phyloP scores from a whole-genome alignment of 768 basidiomycete species.

The Cystobasidium ongulense region DNA sequence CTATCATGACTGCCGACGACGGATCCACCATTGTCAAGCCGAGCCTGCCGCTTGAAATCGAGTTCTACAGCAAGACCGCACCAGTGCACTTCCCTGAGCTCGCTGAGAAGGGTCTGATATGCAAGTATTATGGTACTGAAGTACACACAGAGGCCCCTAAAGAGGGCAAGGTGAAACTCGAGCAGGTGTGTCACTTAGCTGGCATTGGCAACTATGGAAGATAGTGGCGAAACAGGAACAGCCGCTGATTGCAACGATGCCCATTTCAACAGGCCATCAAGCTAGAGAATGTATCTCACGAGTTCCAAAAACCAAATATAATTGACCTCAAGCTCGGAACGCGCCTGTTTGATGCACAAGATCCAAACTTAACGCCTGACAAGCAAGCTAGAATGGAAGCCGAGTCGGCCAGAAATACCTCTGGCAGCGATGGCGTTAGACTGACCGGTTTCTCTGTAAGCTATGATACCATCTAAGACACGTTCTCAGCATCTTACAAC shows the following conservation, averaged over 20 bases:
- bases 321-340: conserved; percentile 92
- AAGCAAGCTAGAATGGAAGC: conserved; percentile 71
- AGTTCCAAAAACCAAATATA: conserved; percentile 72
- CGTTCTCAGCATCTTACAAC: neutral
- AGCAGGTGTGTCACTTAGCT: neutral
- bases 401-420: conserved; percentile 64
- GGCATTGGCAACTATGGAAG: neutral
- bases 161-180: conserved; percentile 14
- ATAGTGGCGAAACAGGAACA: neutral
- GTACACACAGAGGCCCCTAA: neutral
- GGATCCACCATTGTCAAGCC: conserved; percentile 68
- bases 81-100: conserved; percentile 33
- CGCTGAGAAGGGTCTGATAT: conserved; percentile 53
- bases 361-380: conserved; percentile 53
- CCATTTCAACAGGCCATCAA: conserved; percentile 56
- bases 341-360: conserved; percentile 63
- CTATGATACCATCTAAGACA: conserved; percentile 3
- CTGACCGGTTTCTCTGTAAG: conserved; percentile 85
- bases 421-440: conserved; percentile 63
- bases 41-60: conserved; percentile 56
- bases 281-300: conserved; percentile 68
- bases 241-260: no score
- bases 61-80: conserved; percentile 60
- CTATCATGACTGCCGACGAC: conserved; percentile 61
- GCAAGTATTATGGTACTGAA: conserved; percentile 70